These are phyloP conservation scores for Verticillium longisporum DNA, from an alignment of 2,329 filamentous ascomycete genomes.

Conservation along the genomic window DNA sequence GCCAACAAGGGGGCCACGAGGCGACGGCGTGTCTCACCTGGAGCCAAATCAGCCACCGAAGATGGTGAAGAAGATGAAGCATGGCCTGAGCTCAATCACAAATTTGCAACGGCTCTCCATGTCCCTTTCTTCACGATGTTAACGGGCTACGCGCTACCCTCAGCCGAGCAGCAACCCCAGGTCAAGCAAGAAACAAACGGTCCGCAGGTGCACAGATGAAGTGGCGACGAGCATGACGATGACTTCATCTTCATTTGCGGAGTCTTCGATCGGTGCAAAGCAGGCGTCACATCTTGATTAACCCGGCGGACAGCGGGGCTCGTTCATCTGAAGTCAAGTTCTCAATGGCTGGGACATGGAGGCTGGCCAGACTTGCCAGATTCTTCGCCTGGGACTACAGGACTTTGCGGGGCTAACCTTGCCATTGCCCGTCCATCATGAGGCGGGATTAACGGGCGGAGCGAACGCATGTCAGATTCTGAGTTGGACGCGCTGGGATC, in stretches of 20 bases:
- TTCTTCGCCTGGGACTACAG: background rate
- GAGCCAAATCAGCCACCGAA: background rate
- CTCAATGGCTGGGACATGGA: background rate
- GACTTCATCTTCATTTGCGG: background rate
- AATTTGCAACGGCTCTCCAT: background rate
- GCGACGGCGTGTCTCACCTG: background rate
- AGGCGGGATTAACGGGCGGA: background rate
- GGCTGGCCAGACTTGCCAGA: background rate
- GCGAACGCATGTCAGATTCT: background rate
- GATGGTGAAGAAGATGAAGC: background rate
- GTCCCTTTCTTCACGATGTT: background rate
- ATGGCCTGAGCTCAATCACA: background rate
- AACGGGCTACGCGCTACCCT: background rate
- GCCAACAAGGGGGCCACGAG: background rate
- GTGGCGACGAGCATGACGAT: background rate
- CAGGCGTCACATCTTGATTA: background rate
- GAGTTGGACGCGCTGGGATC: background rate
- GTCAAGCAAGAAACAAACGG: background rate
- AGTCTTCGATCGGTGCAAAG: background rate
- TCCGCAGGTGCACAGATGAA: background rate
- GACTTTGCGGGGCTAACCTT: background rate
- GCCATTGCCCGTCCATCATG: background rate
- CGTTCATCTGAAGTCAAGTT: background rate
- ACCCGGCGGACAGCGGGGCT: background rate
- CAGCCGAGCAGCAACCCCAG: background rate